phyloP scores from a whole-genome alignment of 345 rosid genomes.

The Dovyalis caffra region DNA sequence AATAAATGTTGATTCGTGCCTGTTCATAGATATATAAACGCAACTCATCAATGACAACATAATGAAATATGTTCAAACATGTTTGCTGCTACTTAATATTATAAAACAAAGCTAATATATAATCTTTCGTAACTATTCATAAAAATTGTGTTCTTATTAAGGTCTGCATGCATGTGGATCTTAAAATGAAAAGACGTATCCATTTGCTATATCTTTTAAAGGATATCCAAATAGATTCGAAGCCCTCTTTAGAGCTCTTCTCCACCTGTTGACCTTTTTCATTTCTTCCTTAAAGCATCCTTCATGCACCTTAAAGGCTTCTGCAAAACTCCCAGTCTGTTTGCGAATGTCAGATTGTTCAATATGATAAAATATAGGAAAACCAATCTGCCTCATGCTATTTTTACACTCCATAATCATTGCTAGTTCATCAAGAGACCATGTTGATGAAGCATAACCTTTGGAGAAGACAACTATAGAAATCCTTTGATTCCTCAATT shows the following conservation, averaged over 20 bases:
- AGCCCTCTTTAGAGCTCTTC: neutral
- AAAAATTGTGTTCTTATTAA: too few species aligned
- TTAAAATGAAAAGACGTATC: neutral
- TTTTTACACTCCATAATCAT: neutral
- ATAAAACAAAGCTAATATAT: too few species aligned
- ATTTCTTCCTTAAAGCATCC: neutral
- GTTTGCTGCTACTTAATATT: too few species aligned
- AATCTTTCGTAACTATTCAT: too few species aligned
- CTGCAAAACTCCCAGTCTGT: neutral
- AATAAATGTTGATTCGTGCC: conserved; percentile 30
- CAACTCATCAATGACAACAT: too few species aligned
- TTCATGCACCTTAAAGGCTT: neutral
- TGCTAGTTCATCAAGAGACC: neutral
- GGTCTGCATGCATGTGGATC: too few species aligned
- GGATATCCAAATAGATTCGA: neutral
- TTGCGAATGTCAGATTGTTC: neutral
- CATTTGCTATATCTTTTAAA: neutral
- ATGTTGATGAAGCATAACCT: neutral
- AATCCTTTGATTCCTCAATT: neutral
- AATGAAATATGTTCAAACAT: neutral
- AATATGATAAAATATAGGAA: conserved; percentile 4
- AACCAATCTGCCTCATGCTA: neutral
- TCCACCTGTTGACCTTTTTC: neutral
- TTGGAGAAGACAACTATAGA: neutral
- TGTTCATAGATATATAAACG: too few species aligned